Base-by-base conservation (phyloP, 1,284 basidiomycete genomes). In the Moniliophthora roreri region DNA sequence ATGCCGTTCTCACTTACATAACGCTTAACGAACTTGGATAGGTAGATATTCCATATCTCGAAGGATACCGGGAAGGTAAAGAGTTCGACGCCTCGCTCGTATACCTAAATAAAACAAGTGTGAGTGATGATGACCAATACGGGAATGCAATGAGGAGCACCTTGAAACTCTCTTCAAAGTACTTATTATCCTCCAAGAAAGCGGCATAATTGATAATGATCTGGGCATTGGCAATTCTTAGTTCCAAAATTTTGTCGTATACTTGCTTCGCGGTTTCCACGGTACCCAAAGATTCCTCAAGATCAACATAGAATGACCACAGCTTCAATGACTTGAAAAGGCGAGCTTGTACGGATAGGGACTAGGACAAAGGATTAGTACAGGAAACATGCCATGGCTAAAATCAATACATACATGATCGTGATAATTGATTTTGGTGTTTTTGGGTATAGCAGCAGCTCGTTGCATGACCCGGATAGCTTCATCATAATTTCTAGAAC, bases 81-180 rank as follows among this genome's bases (percentile, higher is more conserved):
- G 16, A 98, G 76, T 62, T 99, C 97, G 8, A 97, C 93, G 40
- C 97, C 97, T 42, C 96, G 87, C 69, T 99, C 97, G 69, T 98
- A 99, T 35, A 98, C 89, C 87, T 88, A 51, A 11, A 37, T 20
- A 51, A 32, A 6, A 32, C 28, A 32, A 54, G 37, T 26, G 47
- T 35, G 24, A 37, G 6, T 3, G 48, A 15, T 44, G 40, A 20
- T 34, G 26, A 7, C 4, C 4, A 53, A 42, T n/a, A 21, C 24
- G 18, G 41, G 32, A 11, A n/a, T n/a, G n/a, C n/a, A n/a, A n/a
- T n/a, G n/a, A n/a, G n/a, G n/a, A n/a, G n/a, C 60, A 85, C 91
- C 81, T 96, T 98, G 85, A 99, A 99, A 66, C 91, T 92, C 66
- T 99, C 97, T 64, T 99, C 97, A 71, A 91, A 99, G 74, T 99